Base-by-base conservation (phyloP, 441 rosid genomes). In the Gossypium lobatum region DNA sequence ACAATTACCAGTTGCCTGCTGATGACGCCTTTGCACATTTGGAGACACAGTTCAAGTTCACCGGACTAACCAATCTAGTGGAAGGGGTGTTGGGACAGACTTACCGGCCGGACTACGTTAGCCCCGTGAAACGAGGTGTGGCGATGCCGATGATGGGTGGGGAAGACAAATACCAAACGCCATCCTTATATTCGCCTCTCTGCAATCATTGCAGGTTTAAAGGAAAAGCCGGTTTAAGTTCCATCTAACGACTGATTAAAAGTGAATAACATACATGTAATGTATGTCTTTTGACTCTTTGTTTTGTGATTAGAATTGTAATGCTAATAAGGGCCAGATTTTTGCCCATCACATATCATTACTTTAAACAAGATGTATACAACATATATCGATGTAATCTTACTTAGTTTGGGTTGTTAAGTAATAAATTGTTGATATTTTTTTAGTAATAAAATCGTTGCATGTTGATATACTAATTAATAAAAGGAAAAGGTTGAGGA, bases 121-220 rank as follows among this genome's bases (percentile, higher is more conserved):
- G 97, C 76, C 88, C 89, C 7, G 97, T 87, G 73, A 93, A 90
- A 82, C 77, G 55, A 1, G 96, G 97, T 9, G 98, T 91, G 54
- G 86, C 91, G 0, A 93, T 91, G 98, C 98, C 93, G n/a, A 83
- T 90, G 88, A 89, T 88, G 92, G 98, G 97, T 6, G 98, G 97
- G 11, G 93, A 91, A 78, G 92, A 91, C 82, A 90, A 82, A 79
- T 91, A 91, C 77, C 75, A 83, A 46, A 90, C 92, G 37, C 80
- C 85, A 16, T 85, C 92, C 6, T 81, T 90, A 11, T 80, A 79
- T 72, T 90, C 97, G 18, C 80, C 91, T 76, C 67, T 80, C 58
- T 91, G 96, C 83, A 82, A 73, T 23, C 73, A 74, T 45, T 89
- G 97, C 83, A 86, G 88, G 83, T 93, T 91, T 81, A 85, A 79